Evolutionary conservation across 345 rosid species (phyloP).

Genomic region (Pistacia vera): DNA sequence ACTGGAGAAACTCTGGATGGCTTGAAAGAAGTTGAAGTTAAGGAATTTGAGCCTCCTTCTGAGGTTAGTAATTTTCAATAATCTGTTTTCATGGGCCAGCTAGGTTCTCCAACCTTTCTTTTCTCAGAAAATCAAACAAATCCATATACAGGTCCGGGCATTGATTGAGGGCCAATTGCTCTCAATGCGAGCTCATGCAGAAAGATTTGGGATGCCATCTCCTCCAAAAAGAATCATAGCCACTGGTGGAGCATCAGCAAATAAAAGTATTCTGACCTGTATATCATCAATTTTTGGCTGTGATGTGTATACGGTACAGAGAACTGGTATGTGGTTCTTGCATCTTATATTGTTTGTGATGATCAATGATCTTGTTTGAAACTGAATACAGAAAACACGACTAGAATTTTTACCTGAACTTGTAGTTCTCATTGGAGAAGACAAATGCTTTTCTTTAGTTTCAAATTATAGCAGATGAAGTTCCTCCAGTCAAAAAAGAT

Average conservation of each 20-base stretch:
- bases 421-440: neutral
- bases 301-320: constrained; percentile 78
- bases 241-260: constrained; percentile 90
- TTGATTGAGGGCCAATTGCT: constrained; percentile 88
- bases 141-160: constrained; percentile 68
- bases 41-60: constrained; percentile 80
- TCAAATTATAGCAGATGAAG: neutral
- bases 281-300: constrained; percentile 79
- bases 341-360: neutral
- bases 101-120: neutral
- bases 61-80: constrained; percentile 54
- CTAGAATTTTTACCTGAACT: neutral
- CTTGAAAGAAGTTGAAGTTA: constrained; percentile 55
- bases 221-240: constrained; percentile 90
- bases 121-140: neutral
- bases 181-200: constrained; percentile 84
- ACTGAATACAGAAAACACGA: neutral
- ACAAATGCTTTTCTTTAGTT: neutral
- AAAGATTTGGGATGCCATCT: constrained; percentile 88
- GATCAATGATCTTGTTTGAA: neutral
- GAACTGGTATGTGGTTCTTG: constrained; percentile 57
- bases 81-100: neutral
- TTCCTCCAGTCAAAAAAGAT: neutral
- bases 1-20: constrained; percentile 43
- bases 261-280: constrained; percentile 59